Evolutionary conservation across 306 rosid genomes (phyloP).

Genomic region (Castanopsis chinensis): DNA sequence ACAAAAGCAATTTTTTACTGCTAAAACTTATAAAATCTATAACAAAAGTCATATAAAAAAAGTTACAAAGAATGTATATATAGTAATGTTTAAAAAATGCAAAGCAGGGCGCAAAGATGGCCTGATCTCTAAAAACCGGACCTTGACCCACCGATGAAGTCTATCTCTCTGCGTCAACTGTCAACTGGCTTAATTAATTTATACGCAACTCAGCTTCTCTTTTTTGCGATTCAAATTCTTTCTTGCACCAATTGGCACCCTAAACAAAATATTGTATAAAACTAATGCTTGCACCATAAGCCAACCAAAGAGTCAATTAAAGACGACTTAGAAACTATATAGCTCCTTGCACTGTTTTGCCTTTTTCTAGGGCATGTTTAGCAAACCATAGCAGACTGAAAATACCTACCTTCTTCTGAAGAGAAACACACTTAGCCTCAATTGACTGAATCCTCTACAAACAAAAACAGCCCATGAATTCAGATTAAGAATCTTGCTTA

Average conservation of each 20-base stretch:
- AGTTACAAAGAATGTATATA: too few species aligned
- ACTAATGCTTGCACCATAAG: slow-evolving; percentile 7
- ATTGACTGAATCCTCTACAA: slow-evolving; percentile 61
- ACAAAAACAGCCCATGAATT: not conserved
- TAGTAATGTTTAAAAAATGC: too few species aligned
- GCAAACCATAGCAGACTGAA: not conserved
- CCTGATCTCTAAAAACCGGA: too few species aligned
- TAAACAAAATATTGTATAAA: slow-evolving; percentile 21
- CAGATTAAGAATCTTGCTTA: not conserved
- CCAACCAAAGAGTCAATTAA: slow-evolving; percentile 4
- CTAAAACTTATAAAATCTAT: too few species aligned
- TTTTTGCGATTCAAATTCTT: not conserved
- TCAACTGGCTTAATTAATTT: slow-evolving; percentile 42
- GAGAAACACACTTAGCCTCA: slow-evolving; percentile 61
- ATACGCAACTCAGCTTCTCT: slow-evolving; percentile 47
- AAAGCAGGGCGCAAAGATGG: too few species aligned
- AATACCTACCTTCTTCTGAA: slow-evolving; percentile 58
- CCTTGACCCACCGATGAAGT: too few species aligned
- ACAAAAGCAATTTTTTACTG: too few species aligned
- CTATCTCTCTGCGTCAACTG: not conserved
- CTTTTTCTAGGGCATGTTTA: not conserved
- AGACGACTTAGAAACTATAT: not conserved
- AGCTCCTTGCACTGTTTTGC: slow-evolving; percentile 6
- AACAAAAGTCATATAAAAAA: too few species aligned
- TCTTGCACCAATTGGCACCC: slow-evolving; percentile 55